These are phyloP conservation scores for Bipolaris victoriae DNA, from an alignment of 2,329 filamentous ascomycete genomes.

Conservation along the genomic window DNA sequence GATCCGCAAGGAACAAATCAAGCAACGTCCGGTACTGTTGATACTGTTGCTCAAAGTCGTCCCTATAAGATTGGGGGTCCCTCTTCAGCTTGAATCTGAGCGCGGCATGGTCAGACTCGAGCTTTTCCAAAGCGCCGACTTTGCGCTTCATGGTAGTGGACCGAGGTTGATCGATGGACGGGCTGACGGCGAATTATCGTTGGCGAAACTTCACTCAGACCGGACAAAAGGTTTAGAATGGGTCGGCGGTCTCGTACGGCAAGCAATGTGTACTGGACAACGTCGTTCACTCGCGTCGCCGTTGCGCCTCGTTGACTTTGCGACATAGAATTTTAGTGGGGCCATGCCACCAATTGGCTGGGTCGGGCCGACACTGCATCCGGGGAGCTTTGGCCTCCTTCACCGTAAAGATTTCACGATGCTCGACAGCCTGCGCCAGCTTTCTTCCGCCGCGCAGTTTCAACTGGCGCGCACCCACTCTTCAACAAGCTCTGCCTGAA, in stretches of 20 bases:
- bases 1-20: slow-evolving; percentile 88
- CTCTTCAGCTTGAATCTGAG: slow-evolving; percentile 74
- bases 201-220: neutral
- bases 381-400: slow-evolving; percentile 21
- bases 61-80: slow-evolving; percentile 80
- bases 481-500: neutral
- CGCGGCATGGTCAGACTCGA: slow-evolving; percentile 76
- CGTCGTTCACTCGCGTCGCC: neutral
- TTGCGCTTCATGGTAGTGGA: slow-evolving; percentile 73
- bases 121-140: slow-evolving; percentile 90
- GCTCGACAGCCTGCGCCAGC: slow-evolving; percentile 5
- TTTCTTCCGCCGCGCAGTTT: slow-evolving; percentile 9
- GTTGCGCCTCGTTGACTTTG: slow-evolving; percentile 19
- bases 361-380: slow-evolving; percentile 20
- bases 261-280: neutral
- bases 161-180: neutral
- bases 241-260: neutral
- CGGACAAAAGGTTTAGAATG: neutral
- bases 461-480: slow-evolving; percentile 8
- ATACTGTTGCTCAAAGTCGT: slow-evolving; percentile 88
- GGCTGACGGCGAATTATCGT: neutral
- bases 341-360: slow-evolving; percentile 16
- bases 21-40: slow-evolving; percentile 89
- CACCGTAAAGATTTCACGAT: slow-evolving; percentile 16
- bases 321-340: slow-evolving; percentile 27